phyloP scores from a whole-genome alignment of 75 land plant species.

The Cupressus sempervirens region DNA sequence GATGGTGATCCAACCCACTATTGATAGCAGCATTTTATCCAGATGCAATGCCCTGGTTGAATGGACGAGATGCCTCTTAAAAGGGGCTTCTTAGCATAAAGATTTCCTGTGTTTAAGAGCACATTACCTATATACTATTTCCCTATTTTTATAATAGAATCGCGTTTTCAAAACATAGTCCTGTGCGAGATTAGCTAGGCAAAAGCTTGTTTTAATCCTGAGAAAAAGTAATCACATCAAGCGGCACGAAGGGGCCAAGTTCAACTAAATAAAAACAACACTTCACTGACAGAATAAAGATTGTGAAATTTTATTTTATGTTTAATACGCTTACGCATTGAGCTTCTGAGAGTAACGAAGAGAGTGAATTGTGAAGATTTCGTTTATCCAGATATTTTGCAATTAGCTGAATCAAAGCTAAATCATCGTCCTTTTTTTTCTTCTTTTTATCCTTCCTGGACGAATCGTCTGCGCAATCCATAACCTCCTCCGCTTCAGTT shows the following conservation, averaged over 20 bases:
- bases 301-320: not conserved
- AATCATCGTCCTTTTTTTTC: not conserved
- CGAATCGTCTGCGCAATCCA: not conserved
- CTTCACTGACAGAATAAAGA: not conserved
- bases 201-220: not conserved
- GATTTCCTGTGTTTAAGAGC: not conserved
- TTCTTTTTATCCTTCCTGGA: not conserved
- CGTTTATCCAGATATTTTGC: conserved; percentile 5
- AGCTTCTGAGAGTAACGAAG: conserved; percentile 1
- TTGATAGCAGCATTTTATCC: not conserved
- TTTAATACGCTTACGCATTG: not conserved
- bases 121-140: not conserved
- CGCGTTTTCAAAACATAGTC: not conserved
- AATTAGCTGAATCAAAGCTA: not conserved
- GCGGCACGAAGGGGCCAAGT: not conserved
- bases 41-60: not conserved
- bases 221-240: not conserved
- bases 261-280: not conserved
- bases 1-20: not conserved
- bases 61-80: not conserved
- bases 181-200: not conserved
- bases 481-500: not conserved
- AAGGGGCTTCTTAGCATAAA: not conserved
- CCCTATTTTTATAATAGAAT: not conserved
- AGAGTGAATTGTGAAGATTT: not conserved